Base-by-base conservation (phyloP, 495 filamentous ascomycete species). In the Entonaema liquescens region DNA sequence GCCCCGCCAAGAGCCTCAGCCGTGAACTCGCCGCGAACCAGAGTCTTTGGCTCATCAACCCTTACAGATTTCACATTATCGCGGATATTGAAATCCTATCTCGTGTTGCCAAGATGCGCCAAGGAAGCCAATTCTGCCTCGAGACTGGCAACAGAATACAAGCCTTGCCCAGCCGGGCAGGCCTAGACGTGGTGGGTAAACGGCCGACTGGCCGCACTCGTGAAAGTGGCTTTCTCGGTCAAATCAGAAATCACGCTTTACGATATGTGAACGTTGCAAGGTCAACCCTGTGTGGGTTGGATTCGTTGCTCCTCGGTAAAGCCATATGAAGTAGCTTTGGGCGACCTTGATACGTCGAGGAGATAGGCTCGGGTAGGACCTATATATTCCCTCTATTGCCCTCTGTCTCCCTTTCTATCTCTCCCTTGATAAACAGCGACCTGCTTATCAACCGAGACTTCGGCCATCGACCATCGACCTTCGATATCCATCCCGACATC, bases 1-100 rank as follows among this genome's bases (percentile, higher is more conserved):
- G 11, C 35, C 12, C 56, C 44, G 71, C 71, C 71, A 74, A 74
- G 71, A 74, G 71, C 71, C 66, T 70, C 71, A 74, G 66, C 71
- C 67, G 57, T 62, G 54, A 70, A 55, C 26, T 38, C 61, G 26
- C 65, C 56, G 55, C 71, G 62, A 70, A 70, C 71, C 62, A 74
- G 62, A 55, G 13, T 26, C 23, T 8, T 5, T 42, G 3, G 36
- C 57, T 33, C 13, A 1, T 52, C 38, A 65, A 59, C 49, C 25
- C 25, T 15, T 53, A 53, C 12, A 53, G 12, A 29, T 31, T 68
- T 60, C 21, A 36, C 61, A 68, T 63, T 59, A 47, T 65, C 69
- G 17, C 70, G 54, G 70, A 72, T 65, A 68, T 72, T 65, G 65
- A 55, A 53, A 62, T 70, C 62, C 61, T 70, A 29, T 62, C 59